phyloP scores from a whole-genome alignment of 306 rosid species.

The Prunus campanulata region DNA sequence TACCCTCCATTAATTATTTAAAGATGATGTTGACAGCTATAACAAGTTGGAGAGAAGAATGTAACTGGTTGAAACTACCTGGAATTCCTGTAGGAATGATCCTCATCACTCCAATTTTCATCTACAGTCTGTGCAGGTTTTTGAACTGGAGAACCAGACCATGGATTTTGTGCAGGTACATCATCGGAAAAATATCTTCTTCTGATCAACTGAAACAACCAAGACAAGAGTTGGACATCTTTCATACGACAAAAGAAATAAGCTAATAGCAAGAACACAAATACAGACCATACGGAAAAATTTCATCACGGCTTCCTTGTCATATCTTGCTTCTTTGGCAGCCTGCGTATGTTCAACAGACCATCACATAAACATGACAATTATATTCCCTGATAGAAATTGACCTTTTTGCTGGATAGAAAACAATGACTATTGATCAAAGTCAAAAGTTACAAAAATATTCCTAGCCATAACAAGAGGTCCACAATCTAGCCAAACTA shows the following conservation, averaged over 20 bases:
- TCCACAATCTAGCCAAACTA: not conserved
- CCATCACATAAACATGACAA: not conserved
- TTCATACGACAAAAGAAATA: not conserved
- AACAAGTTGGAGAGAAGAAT: not conserved
- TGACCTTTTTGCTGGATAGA: not conserved
- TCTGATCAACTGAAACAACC: slow-evolving; percentile 71
- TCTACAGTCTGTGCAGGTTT: slow-evolving; percentile 65
- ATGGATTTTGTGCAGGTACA: slow-evolving; percentile 49
- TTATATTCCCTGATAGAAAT: not conserved
- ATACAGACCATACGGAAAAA: slow-evolving; percentile 80
- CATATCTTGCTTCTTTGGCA: slow-evolving; percentile 90
- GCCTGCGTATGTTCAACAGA: slow-evolving; percentile 51
- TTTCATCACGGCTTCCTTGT: slow-evolving; percentile 88
- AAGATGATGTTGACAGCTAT: not conserved
- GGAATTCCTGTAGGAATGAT: slow-evolving; percentile 47
- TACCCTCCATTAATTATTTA: not conserved
- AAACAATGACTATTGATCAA: not conserved
- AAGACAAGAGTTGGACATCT: slow-evolving; percentile 21
- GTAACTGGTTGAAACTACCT: slow-evolving; percentile 42
- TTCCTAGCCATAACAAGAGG: not conserved
- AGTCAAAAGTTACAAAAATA: not conserved
- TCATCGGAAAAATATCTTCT: slow-evolving; percentile 93
- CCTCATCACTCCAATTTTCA: slow-evolving; percentile 62
- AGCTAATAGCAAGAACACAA: slow-evolving; percentile 8
- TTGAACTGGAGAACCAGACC: slow-evolving; percentile 69